Evolutionary conservation across 768 basidiomycete genomes (phyloP).

Genomic region (Myochromella boudieri): DNA sequence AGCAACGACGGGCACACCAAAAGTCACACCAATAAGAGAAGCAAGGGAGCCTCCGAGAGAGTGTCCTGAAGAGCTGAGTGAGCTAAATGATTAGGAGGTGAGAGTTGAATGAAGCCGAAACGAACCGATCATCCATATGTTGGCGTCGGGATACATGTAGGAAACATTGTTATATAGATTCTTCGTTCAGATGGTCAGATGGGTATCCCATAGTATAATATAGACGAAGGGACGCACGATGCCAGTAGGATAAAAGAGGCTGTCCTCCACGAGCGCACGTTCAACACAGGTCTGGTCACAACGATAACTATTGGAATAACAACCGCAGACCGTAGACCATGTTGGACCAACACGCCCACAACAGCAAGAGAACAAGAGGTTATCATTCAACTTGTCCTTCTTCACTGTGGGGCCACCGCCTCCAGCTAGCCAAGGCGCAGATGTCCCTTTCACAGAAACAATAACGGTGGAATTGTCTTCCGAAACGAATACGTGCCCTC

Average conservation of each 20-base stretch:
- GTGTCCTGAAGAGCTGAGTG: constrained; percentile 38
- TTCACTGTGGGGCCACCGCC: constrained; percentile 79
- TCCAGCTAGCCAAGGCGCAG: constrained; percentile 63
- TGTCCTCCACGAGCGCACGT: constrained; percentile 72
- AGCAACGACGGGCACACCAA: constrained; percentile 89
- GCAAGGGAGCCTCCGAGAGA: constrained; percentile 87
- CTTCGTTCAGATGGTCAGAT: constrained; percentile 46
- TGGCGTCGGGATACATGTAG: constrained; percentile 84
- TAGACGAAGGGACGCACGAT: constrained; percentile 54
- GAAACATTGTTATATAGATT: constrained; percentile 92
- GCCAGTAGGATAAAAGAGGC: constrained; percentile 85
- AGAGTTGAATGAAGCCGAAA: neutral
- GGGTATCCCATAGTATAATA: no score
- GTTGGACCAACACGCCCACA: constrained; percentile 94
- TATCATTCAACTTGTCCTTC: constrained; percentile 95
- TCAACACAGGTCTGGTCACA: constrained; percentile 86
- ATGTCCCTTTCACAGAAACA: constrained; percentile 92
- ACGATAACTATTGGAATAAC: constrained; percentile 70
- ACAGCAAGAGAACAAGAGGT: constrained; percentile 94
- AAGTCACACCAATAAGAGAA: constrained; percentile 82
- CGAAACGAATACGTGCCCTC: constrained; percentile 90
- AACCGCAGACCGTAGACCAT: constrained; percentile 92
- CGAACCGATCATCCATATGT: constrained; percentile 82
- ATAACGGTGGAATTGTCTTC: constrained; percentile 84
- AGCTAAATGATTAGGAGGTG: neutral